These are phyloP conservation scores for Diplodia scrobiculata DNA, from an alignment of 2,329 filamentous ascomycete genomes.

Conservation along the genomic window DNA sequence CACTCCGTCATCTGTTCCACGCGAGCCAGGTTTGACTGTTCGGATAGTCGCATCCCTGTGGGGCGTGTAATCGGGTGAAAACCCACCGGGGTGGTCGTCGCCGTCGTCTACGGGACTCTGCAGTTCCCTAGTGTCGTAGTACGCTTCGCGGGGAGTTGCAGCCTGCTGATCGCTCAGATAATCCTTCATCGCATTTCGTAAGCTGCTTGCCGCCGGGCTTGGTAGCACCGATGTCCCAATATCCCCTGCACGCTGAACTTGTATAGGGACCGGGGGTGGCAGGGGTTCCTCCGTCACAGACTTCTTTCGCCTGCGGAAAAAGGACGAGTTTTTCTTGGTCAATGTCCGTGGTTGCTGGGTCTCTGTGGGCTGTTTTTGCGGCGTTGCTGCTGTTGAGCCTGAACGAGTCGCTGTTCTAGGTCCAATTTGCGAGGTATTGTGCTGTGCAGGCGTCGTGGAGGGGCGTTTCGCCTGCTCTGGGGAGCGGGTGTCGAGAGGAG, in stretches of 20 bases:
- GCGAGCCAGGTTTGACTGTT: constrained; percentile 58
- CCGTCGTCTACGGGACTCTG: constrained; percentile 35
- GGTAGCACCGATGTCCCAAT: constrained; percentile 38
- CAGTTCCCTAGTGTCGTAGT: constrained; percentile 39
- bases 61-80: constrained; percentile 75
- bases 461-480: constrained; percentile 25
- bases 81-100: constrained; percentile 57
- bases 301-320: constrained; percentile 92
- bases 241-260: constrained; percentile 43
- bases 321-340: constrained; percentile 90
- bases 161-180: constrained; percentile 58
- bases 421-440: constrained; percentile 28
- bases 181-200: constrained; percentile 84
- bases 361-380: constrained; percentile 15
- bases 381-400: constrained; percentile 2
- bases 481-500: constrained; percentile 28
- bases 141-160: constrained; percentile 34
- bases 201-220: constrained; percentile 68
- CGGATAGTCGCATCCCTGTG: constrained; percentile 72
- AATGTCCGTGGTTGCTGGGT: constrained; percentile 48
- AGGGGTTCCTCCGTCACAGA: constrained; percentile 70
- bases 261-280: constrained; percentile 59
- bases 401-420: neutral
- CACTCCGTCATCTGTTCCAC: constrained; percentile 29
- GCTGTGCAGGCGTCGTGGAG: constrained; percentile 27